phyloP scores from a whole-genome alignment of 1,284 basidiomycete species.

The Peniophora sp. region DNA sequence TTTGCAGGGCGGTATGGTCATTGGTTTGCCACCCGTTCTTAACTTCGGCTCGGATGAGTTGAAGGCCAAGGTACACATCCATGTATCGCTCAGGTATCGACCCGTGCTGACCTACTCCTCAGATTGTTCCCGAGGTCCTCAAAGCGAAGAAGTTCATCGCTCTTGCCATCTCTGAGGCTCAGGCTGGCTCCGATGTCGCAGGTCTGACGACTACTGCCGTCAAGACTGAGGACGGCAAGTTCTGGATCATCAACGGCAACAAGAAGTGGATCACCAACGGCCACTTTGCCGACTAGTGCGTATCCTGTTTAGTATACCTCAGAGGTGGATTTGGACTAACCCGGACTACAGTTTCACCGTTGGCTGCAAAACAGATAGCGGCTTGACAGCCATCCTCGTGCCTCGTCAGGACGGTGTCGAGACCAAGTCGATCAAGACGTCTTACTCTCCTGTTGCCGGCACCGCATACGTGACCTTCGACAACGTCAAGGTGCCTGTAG shows the following conservation, averaged over 20 bases:
- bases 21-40: conserved; percentile 24
- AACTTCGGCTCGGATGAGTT: conserved; percentile 75
- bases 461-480: conserved; percentile 88
- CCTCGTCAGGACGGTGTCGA: conserved; percentile 73
- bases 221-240: conserved; percentile 76
- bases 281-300: conserved; percentile 25
- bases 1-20: conserved; percentile 45
- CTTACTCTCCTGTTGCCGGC: conserved; percentile 71
- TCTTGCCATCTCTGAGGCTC: conserved; percentile 66
- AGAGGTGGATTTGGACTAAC: neutral
- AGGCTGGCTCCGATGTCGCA: conserved; percentile 87
- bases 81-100: conserved; percentile 29
- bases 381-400: conserved; percentile 80
- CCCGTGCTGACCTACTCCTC: conserved; percentile 75
- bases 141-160: conserved; percentile 63
- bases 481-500: conserved; percentile 78
- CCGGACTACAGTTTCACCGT: conserved; percentile 42
- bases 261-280: conserved; percentile 85
- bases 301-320: neutral
- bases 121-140: conserved; percentile 78
- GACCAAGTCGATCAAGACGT: conserved; percentile 82
- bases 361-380: conserved; percentile 58
- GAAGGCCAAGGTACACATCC: conserved; percentile 41
- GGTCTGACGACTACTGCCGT: conserved; percentile 75
- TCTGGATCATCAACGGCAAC: conserved; percentile 81